Conservation (phyloP, 1,284 basidiomycete species). For the Vanrija sp. region DNA sequence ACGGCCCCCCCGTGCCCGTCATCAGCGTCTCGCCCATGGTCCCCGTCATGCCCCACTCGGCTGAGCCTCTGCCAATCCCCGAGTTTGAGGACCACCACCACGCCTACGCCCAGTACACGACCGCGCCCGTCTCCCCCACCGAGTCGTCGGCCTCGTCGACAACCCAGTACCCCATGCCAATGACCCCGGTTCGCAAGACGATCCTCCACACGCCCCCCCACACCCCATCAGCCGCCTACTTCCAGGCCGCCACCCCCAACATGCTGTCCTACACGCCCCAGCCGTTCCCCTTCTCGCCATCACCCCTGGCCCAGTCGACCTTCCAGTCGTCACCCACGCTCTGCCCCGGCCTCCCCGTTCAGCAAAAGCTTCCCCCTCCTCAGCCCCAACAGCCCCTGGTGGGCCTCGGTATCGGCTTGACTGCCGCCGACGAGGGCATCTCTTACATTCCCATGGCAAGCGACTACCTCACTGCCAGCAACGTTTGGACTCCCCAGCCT, state of each 20-base stretch:
- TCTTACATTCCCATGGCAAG: conserved; percentile 8
- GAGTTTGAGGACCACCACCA: conserved; percentile 8
- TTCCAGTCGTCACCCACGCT: conserved; percentile 35
- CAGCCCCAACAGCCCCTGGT: conserved; percentile 21
- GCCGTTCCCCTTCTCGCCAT: conserved; percentile 30
- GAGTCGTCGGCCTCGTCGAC: conserved; percentile 14
- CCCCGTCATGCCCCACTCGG: conserved; percentile 17
- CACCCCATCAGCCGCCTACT: conserved; percentile 24
- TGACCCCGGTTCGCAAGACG: conserved; percentile 17
- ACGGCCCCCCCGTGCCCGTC: conserved; percentile 22
- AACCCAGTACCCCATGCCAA: conserved; percentile 21
- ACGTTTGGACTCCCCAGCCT: conserved; percentile 4
- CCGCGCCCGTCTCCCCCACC: conserved; percentile 23
- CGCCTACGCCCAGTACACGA: conserved; percentile 12
- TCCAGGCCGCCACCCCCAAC: conserved; percentile 20
- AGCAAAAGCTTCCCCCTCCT: conserved; percentile 1
- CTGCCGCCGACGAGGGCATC: conserved; percentile 12
- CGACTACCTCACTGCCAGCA: conserved; percentile 13
- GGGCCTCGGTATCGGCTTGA: conserved; percentile 21
- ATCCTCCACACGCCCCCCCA: conserved; percentile 13
- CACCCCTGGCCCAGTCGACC: conserved; percentile 21
- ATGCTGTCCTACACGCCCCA: conserved; percentile 22
- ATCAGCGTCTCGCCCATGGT: conserved; percentile 18
- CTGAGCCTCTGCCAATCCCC: conserved; percentile 10
- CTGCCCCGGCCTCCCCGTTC: conserved; percentile 29